Evolutionary conservation across 768 basidiomycete genomes (phyloP).

Genomic region (Lentinula lateritia): DNA sequence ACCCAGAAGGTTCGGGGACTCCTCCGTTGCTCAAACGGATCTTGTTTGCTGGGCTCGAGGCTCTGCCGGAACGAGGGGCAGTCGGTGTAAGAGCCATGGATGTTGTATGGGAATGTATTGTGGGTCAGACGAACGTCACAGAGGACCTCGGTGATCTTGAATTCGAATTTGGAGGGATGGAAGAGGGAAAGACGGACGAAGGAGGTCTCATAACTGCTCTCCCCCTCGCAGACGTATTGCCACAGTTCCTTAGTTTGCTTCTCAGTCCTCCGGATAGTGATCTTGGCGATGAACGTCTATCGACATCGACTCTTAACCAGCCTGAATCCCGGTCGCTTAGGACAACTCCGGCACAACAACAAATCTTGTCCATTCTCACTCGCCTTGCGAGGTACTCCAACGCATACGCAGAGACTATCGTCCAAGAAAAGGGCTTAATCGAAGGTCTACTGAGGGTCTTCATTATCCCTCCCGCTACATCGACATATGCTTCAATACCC

Average conservation of each 20-base stretch:
- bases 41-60: conserved; percentile 61
- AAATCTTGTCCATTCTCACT: conserved; percentile 54
- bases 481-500: conserved; percentile 16
- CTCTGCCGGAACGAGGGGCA: conserved; percentile 58
- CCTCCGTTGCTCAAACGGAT: conserved; percentile 52
- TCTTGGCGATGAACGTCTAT: neutral
- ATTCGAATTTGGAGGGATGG: conserved; percentile 34
- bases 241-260: conserved; percentile 39
- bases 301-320: neutral
- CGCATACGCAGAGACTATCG: conserved; percentile 43
- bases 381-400: conserved; percentile 50
- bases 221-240: conserved; percentile 41
- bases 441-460: neutral
- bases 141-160: conserved; percentile 26
- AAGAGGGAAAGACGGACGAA: conserved; percentile 32
- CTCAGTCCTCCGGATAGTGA: neutral
- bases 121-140: conserved; percentile 42
- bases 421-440: conserved; percentile 19
- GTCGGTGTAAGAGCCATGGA: conserved; percentile 66
- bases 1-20: conserved; percentile 15
- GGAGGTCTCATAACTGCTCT: conserved; percentile 25
- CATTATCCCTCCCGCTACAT: neutral
- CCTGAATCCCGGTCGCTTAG: neutral
- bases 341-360: conserved; percentile 28
- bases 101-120: conserved; percentile 68